A percentile compares a stretch with the other conserved stretches of the same genome.
Conservation (phyloP, 164 flowering plant species). For the Saururus chinensis region DNA sequence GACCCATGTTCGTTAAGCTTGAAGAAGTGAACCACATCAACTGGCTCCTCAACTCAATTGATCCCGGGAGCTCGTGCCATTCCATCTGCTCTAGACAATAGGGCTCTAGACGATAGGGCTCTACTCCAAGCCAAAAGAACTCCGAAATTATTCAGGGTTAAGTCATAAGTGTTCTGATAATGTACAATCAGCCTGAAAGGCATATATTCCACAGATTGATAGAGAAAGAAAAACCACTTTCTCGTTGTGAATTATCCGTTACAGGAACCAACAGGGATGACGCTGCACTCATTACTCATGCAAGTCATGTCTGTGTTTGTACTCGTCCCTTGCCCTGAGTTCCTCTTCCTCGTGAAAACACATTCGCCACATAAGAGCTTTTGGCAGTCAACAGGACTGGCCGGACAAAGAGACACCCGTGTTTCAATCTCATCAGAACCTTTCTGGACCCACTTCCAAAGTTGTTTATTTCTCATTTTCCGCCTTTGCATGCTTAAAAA, state of each 20-base stretch:
- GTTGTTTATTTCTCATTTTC: not conserved
- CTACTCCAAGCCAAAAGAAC: no score
- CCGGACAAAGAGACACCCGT: slow-evolving; percentile 5
- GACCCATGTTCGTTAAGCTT: no score
- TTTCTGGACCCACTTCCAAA: not conserved
- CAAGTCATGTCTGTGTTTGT: not conserved
- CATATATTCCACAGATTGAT: not conserved
- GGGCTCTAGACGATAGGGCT: no score
- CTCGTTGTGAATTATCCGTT: not conserved
- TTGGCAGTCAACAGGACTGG: not conserved
- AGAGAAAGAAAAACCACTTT: not conserved
- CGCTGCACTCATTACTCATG: not conserved
- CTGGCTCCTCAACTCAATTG: no score
- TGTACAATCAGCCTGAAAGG: not conserved
- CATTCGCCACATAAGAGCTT: not conserved
- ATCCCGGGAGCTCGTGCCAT: no score
- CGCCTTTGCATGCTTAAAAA: not conserved
- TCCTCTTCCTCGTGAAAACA: not conserved
- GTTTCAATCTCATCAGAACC: slow-evolving; percentile 2
- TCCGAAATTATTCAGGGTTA: no score
- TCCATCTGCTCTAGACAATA: no score
- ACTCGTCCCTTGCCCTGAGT: not conserved
- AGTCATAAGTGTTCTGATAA: not conserved
- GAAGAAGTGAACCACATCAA: no score
- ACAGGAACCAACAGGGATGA: not conserved